phyloP scores from a whole-genome alignment of 805 yeast genomes.

The Nakazawaea holstii region DNA sequence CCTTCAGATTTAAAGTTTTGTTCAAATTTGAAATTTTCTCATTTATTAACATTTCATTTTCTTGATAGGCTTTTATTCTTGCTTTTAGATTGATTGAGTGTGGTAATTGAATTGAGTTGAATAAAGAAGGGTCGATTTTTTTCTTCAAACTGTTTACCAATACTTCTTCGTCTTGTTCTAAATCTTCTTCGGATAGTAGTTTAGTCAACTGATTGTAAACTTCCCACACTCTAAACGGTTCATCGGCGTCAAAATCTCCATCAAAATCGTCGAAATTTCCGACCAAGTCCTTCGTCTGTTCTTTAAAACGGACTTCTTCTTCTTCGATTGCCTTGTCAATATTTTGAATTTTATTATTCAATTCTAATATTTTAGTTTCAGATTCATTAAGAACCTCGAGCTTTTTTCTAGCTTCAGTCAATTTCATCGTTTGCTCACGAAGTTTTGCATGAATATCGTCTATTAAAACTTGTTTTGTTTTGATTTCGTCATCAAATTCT shows the following conservation, averaged over 20 bases:
- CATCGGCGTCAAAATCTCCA: slow-evolving; percentile 78
- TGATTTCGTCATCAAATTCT: slow-evolving; percentile 55
- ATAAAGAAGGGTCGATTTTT: neutral
- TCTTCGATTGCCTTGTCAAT: slow-evolving; percentile 58
- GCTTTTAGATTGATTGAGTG: slow-evolving; percentile 57
- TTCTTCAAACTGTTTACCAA: slow-evolving; percentile 16
- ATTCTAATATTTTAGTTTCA: slow-evolving; percentile 38
- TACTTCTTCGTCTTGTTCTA: slow-evolving; percentile 19
- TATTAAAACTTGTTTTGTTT: slow-evolving; percentile 45
- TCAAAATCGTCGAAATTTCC: slow-evolving; percentile 31
- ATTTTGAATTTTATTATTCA: slow-evolving; percentile 51
- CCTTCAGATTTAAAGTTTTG: slow-evolving; percentile 48
- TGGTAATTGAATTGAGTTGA: slow-evolving; percentile 28
- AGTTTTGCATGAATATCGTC: slow-evolving; percentile 49
- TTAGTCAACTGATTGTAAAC: slow-evolving; percentile 49
- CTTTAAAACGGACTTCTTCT: slow-evolving; percentile 53
- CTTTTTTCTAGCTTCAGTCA: slow-evolving; percentile 42
- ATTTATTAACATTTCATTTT: slow-evolving; percentile 42
- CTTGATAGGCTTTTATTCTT: slow-evolving; percentile 71
- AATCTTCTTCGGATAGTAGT: slow-evolving; percentile 16
- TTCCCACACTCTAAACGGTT: slow-evolving; percentile 73
- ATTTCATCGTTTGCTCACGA: slow-evolving; percentile 47
- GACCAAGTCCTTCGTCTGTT: slow-evolving; percentile 27
- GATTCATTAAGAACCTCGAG: slow-evolving; percentile 47
- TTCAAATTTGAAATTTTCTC: slow-evolving; percentile 47